Evolutionary conservation across 1,284 basidiomycete species (phyloP), one percentile per base, ranked within the genome.

Genomic region (Schizophyllum commune): DNA sequence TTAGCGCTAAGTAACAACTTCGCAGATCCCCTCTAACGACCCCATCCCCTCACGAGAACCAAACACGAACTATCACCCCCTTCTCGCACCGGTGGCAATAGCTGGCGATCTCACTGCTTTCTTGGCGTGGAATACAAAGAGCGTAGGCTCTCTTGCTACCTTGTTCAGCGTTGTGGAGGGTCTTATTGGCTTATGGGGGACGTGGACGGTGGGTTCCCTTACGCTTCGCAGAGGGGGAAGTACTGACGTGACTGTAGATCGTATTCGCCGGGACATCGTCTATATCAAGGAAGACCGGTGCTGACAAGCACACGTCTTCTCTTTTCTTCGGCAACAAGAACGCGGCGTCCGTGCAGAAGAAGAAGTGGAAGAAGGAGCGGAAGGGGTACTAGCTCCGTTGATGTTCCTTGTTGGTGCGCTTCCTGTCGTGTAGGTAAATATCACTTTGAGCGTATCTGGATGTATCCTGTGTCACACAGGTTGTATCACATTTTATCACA

Each of bases 241-340:
- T 11, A 11, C 17, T 17, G 47, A 52, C 17, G 15, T 53, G 57
- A 17, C 54, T 62, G 21, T 65, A 91, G 89, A 78, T 86, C 55
- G 68, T 86, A 58, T 92, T 92, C 67, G 80, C 81, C 33, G 79
- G 79, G 11, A 77, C 86, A 15, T 76, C 79, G 13, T 70, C 74
- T 55, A 72, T 81, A 54, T 91, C 88, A 20, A 83, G 81, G 69
- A 88, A 83, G 68, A 92, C 89, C 2, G 89, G 89, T 6, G 86
- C 89, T 27, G 88, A 92, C 74, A 91, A 91, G 68, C 84, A 83
- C 62, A 92, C 89, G 4, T 91, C 89, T 17, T 69, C 83, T 1
- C 91, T 92, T 71, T 74, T 91, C 19, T 92, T 92, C 69, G 83
- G 86, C 0, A 92, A 91, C 74, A 88, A 81, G 67, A 76, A 77